These are phyloP conservation scores for Fusarium ambrosium DNA, from an alignment of 2,329 filamentous ascomycete species.

Conservation along the genomic window DNA sequence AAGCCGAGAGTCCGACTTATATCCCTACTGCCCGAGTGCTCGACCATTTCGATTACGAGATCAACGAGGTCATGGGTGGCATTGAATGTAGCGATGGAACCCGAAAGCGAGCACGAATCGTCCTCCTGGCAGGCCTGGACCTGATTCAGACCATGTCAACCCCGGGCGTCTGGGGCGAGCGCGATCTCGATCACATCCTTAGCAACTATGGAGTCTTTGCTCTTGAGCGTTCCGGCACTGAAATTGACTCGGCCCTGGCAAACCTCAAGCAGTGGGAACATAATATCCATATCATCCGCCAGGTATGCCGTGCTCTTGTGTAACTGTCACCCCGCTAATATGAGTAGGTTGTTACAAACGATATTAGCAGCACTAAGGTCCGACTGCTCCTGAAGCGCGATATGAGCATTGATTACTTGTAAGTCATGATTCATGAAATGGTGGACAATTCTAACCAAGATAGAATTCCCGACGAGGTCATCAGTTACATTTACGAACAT, in stretches of 20 bases:
- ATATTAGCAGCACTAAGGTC: constrained; percentile 86
- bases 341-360: constrained; percentile 78
- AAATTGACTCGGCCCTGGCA: constrained; percentile 89
- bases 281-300: constrained; percentile 87
- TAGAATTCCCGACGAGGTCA: constrained; percentile 76
- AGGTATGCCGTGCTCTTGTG: constrained; percentile 39
- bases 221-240: constrained; percentile 88
- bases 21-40: constrained; percentile 90
- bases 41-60: constrained; percentile 91
- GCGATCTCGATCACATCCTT: constrained; percentile 90
- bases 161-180: constrained; percentile 83
- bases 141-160: constrained; percentile 80
- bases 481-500: constrained; percentile 79
- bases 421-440: constrained; percentile 20
- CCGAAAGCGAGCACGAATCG: constrained; percentile 77
- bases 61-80: constrained; percentile 83
- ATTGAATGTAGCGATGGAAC: constrained; percentile 77
- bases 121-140: constrained; percentile 84
- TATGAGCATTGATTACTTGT: constrained; percentile 82
- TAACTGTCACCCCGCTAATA: constrained; percentile 23
- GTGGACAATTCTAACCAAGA: background rate
- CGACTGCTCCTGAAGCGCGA: constrained; percentile 82
- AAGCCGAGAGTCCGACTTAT: constrained; percentile 85
- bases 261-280: constrained; percentile 85
- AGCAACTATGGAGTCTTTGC: constrained; percentile 87